Conservation (phyloP, 257 asterid genomes). For the Fraxinus anomala region DNA sequence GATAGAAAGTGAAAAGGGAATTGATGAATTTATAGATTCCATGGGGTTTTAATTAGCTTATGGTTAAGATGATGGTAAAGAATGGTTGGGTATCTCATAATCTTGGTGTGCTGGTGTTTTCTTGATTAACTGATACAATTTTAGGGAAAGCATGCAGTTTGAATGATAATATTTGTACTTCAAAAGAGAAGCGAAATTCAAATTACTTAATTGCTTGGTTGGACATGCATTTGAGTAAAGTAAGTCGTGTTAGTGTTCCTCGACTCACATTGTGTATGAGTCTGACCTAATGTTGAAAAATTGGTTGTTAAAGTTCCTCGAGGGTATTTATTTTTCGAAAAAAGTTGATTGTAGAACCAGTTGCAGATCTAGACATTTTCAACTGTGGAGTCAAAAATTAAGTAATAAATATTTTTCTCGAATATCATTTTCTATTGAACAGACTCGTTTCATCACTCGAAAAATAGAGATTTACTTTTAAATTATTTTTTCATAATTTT, state of each 20-base stretch:
- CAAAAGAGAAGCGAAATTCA: not conserved
- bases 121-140: not conserved
- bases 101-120: conserved; percentile 28
- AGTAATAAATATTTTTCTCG: no score
- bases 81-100: conserved; percentile 31
- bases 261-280: not conserved
- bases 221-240: no score
- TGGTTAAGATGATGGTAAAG: conserved; percentile 24
- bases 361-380: no score
- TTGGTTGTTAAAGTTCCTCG: no score
- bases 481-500: no score
- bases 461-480: no score
- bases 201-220: no score
- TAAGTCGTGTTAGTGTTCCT: not conserved
- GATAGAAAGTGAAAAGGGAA: not conserved
- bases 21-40: conserved; percentile 23
- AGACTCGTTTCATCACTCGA: no score
- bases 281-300: not conserved
- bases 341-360: not conserved
- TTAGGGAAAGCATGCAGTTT: not conserved
- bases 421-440: no score
- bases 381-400: no score
- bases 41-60: not conserved
- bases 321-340: no score
- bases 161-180: not conserved